Evolutionary conservation across 192 early-diverging fungal species (phyloP).

Genomic region (Pilaira anomala): DNA sequence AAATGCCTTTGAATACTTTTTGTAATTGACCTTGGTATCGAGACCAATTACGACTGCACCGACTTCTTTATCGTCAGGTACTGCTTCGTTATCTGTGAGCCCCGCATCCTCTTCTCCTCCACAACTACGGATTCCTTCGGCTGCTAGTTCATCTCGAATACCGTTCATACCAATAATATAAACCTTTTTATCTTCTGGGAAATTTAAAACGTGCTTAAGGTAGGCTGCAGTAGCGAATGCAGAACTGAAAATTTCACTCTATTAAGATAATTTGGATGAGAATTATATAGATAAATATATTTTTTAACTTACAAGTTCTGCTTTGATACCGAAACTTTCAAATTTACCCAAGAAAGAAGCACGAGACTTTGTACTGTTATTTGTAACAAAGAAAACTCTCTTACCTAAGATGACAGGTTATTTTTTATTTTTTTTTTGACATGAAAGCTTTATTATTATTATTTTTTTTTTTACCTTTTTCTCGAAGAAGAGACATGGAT

Average conservation of each 20-base stretch:
- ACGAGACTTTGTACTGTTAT: conserved; percentile 93
- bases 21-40: conserved; percentile 89
- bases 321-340: conserved; percentile 72
- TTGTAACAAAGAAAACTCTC: conserved; percentile 93
- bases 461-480: conserved; percentile 46
- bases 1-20: conserved; percentile 89
- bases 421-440: no score
- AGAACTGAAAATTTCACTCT: conserved; percentile 93
- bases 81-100: conserved; percentile 52
- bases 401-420: no score
- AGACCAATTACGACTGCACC: conserved; percentile 94
- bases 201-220: conserved; percentile 74
- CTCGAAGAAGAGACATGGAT: conserved; percentile 70
- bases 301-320: conserved; percentile 50
- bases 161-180: conserved; percentile 91
- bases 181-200: conserved; percentile 85
- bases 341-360: conserved; percentile 81
- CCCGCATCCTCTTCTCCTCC: conserved; percentile 51
- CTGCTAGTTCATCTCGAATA: conserved; percentile 80
- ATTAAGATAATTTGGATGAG: not conserved
- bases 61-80: conserved; percentile 54
- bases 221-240: conserved; percentile 93
- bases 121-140: conserved; percentile 66
- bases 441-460: no score
- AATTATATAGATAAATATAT: not conserved